A percentile compares a stretch with the other conserved stretches of the same genome.
Conservation (phyloP, 768 basidiomycete genomes). For the Mrakia blollopis region DNA sequence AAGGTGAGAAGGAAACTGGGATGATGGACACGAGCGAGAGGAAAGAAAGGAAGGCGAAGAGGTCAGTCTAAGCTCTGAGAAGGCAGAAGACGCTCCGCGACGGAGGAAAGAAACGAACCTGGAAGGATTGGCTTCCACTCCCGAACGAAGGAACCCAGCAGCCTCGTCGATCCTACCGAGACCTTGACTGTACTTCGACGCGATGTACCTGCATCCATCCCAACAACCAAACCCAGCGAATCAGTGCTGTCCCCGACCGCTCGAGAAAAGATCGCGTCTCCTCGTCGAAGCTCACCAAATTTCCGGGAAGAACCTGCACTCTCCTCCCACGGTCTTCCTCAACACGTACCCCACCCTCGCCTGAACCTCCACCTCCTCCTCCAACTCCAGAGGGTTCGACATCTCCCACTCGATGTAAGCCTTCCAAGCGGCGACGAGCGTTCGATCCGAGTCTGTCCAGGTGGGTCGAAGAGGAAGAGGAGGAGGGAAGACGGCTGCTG, state of each 20-base stretch:
- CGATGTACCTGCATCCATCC: constrained; percentile 79
- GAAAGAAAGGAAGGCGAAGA: background rate
- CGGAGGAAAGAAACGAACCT: constrained; percentile 52
- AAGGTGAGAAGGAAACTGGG: constrained; percentile 82
- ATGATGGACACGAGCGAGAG: background rate
- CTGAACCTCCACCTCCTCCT: constrained; percentile 64
- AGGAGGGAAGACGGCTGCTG: constrained; percentile 34
- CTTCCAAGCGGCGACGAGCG: constrained; percentile 80
- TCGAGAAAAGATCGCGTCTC: background rate
- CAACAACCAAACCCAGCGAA: background rate
- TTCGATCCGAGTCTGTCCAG: constrained; percentile 66
- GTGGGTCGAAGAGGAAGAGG: constrained; percentile 67
- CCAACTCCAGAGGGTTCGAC: constrained; percentile 84
- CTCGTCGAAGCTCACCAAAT: constrained; percentile 57
- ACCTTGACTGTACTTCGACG: constrained; percentile 71
- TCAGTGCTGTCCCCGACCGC: background rate
- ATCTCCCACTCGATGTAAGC: constrained; percentile 93
- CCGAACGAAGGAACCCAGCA: constrained; percentile 68
- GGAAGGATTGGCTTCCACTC: constrained; percentile 78
- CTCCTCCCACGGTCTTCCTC: constrained; percentile 84
- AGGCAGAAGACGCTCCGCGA: too few relatives aligned
- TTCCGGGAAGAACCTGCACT: constrained; percentile 92
- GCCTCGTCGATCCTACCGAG: constrained; percentile 78
- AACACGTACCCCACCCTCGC: constrained; percentile 75
- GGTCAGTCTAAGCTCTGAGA: background rate